Percentiles rank a stretch among this genome's conserved stretches.
These are phyloP conservation scores for Lactarius deliciosus DNA, from an alignment of 768 basidiomycete species.

Conservation along the genomic window DNA sequence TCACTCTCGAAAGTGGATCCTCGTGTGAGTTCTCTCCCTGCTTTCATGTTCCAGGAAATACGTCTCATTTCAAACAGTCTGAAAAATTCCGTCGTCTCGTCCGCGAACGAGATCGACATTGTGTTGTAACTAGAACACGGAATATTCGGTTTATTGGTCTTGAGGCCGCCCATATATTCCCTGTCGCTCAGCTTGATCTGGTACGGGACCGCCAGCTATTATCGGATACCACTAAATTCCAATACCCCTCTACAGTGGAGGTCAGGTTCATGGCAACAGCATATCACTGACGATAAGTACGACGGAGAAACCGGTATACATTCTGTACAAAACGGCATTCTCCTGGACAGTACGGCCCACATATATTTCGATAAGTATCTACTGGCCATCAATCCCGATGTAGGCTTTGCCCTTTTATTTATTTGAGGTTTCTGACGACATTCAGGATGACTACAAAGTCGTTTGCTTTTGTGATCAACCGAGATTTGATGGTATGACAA, in stretches of 20 bases:
- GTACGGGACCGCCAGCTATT: background rate
- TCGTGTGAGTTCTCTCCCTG: no score
- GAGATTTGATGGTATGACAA: background rate
- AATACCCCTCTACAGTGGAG: background rate
- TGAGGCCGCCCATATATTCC: background rate
- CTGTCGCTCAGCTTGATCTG: background rate
- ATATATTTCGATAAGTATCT: background rate
- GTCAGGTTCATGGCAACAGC: background rate
- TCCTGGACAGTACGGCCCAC: background rate
- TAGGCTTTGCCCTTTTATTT: background rate
- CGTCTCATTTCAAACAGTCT: background rate
- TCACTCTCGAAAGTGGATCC: no score
- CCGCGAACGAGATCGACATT: background rate
- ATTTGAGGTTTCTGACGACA: background rate
- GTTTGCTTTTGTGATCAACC: background rate
- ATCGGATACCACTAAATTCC: background rate
- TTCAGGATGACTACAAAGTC: background rate
- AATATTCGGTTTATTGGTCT: background rate
- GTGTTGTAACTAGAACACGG: background rate
- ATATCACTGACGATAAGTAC: background rate
- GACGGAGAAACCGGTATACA: background rate
- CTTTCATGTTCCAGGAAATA: no score
- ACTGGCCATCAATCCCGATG: background rate
- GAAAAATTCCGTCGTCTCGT: background rate
- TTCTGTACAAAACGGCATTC: background rate